Conservation (phyloP, 495 filamentous ascomycete species). For the Neurospora sp. region DNA sequence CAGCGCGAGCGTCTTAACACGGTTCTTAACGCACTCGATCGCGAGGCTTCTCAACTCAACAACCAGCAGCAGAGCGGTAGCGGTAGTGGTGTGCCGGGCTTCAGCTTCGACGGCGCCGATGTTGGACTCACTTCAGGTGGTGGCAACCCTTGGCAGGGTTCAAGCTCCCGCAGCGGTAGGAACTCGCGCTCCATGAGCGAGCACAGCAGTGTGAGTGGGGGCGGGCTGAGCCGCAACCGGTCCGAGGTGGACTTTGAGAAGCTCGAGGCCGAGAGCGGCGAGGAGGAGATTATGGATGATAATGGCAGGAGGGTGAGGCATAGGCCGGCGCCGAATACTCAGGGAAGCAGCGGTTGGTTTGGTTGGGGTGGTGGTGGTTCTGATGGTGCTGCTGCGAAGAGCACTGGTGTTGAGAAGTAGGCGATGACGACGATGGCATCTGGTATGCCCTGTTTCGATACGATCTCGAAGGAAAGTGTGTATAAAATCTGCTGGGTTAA, state of each 20-base stretch:
- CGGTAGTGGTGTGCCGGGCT: constrained; percentile 16
- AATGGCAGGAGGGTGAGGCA: neutral
- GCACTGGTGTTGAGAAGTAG: neutral
- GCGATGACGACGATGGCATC: neutral
- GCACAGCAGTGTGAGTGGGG: constrained; percentile 25
- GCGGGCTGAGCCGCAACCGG: constrained; percentile 55
- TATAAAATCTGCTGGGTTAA: neutral
- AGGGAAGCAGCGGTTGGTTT: neutral
- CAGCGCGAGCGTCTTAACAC: constrained; percentile 64
- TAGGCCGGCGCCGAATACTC: neutral
- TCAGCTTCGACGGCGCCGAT: constrained; percentile 20
- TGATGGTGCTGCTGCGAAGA: neutral
- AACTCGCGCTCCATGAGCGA: constrained; percentile 19
- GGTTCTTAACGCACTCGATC: constrained; percentile 62
- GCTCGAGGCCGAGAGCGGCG: constrained; percentile 61
- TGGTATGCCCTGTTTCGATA: neutral
- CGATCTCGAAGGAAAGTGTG: neutral
- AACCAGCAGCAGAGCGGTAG: constrained; percentile 22
- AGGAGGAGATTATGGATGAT: constrained; percentile 21
- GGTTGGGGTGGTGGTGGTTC: neutral
- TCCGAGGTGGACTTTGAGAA: constrained; percentile 76
- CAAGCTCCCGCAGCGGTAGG: neutral
- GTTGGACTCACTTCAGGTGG: neutral
- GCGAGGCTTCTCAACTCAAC: constrained; percentile 48
- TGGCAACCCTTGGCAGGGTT: neutral